Evolutionary conservation across 805 yeast genomes (phyloP).

Genomic region (Metschnikowia anglica): DNA sequence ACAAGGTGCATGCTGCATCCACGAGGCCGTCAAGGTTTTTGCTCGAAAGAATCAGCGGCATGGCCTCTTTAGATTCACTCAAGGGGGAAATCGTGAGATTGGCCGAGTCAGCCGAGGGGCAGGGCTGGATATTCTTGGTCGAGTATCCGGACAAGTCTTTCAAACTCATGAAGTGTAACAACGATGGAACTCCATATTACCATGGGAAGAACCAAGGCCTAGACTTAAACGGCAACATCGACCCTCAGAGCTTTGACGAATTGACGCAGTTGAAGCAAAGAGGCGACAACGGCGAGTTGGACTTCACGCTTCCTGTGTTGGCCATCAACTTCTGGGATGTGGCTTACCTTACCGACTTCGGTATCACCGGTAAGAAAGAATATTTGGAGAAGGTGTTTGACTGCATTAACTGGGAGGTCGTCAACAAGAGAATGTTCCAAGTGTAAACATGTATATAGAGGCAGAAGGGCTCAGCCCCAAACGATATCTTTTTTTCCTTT

Average conservation of each 20-base stretch:
- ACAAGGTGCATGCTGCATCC: constrained; percentile 30
- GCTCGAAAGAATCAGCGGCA: constrained; percentile 39
- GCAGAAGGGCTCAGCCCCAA: neutral
- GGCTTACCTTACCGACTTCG: constrained; percentile 84
- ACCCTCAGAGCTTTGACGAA: constrained; percentile 50
- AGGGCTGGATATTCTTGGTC: constrained; percentile 75
- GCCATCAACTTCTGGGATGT: constrained; percentile 86
- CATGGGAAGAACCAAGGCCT: constrained; percentile 66
- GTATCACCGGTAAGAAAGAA: constrained; percentile 66
- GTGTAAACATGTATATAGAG: constrained; percentile 23
- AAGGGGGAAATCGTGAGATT: constrained; percentile 47
- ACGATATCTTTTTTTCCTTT: neutral
- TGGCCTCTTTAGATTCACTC: constrained; percentile 47
- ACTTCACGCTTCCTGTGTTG: constrained; percentile 70
- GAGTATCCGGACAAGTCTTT: constrained; percentile 63
- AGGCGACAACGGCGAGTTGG: constrained; percentile 45
- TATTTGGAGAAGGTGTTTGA: constrained; percentile 77
- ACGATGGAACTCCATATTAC: constrained; percentile 77
- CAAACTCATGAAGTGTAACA: constrained; percentile 54
- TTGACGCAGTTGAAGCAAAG: constrained; percentile 44
- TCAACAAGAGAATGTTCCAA: constrained; percentile 51
- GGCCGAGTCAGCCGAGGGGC: constrained; percentile 57
- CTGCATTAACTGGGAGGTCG: constrained; percentile 79
- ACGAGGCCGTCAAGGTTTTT: constrained; percentile 40
- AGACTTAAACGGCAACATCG: constrained; percentile 75